Evolutionary conservation across 495 filamentous ascomycete genomes (phyloP), one percentile per base, ranked within the genome.

Genomic region (Articulospora tetracladia): DNA sequence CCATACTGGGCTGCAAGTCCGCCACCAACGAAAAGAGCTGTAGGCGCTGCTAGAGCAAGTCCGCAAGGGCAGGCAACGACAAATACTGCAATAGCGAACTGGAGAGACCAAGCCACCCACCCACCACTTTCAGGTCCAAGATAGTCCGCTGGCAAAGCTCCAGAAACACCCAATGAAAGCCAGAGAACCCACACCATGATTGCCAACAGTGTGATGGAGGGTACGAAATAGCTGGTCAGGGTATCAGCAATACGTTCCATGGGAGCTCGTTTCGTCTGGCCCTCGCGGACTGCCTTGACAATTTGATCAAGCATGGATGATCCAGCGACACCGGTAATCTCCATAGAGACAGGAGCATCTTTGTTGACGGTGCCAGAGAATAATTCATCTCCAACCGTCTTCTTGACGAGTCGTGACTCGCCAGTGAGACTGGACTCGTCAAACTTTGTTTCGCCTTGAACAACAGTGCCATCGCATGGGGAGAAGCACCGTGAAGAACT

Each of bases 1-100:
- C 94, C 93, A 67, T 93, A 76, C 63, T 88, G 86, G 2, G 93
- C 93, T 15, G 94, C 93, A 2, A 98, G 71, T 0, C 92, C 93
- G 53, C 90, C 85, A 6, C 93, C 94, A 30, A 97, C 94, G 68
- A 95, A 96, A 27, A 98, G 81, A 1, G 93, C 93, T 0, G 94
- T 97, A 17, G 93, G 93, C 1, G 94, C 92, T 57, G 93, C 93
- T 25, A 98, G 85, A 1, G 87, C 93, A 49, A 98, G 83, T 20
- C 93, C 94, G 64, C 93, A 98, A 13, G 93, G 93, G 70, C 93
- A 98, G 6, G 93, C 93, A 34, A 97, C 87, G 30, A 98, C 91
- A 72, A 97, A 97, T 2, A 97, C 93, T 3, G 94, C 85, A 61
- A 97, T 97, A 0, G 93, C 90, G 68, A 98, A 98, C 55, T 93